A percentile compares a stretch with the other conserved stretches of the same genome.
Evolutionary conservation across 2,329 filamentous ascomycete species (phyloP).

Genomic region (Tolypocladium tropicale): DNA sequence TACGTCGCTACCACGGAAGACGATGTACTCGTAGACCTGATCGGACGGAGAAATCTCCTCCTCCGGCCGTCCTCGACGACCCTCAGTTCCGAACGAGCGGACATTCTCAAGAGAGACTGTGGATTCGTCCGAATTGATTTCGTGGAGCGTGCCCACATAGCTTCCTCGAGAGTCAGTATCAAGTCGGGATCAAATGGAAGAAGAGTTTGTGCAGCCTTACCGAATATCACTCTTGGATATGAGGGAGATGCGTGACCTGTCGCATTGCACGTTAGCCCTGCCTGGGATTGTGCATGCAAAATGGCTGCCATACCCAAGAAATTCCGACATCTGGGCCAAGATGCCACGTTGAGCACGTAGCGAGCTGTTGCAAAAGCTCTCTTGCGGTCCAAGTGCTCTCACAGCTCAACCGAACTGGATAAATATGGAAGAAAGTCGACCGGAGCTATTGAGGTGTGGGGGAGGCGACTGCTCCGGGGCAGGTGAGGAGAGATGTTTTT

Average conservation of each 20-base stretch:
- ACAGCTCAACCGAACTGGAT: constrained; percentile 1
- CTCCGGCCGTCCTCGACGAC: constrained; percentile 64
- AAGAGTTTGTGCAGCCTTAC: constrained; percentile 39
- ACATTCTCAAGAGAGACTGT: constrained; percentile 97
- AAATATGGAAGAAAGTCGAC: background rate
- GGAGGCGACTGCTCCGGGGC: background rate
- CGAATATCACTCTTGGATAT: constrained; percentile 97
- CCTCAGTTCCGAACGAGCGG: constrained; percentile 87
- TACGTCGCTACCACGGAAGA: constrained; percentile 96
- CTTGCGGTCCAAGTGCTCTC: constrained; percentile 10
- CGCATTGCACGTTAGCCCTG: background rate
- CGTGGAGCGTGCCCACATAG: constrained; percentile 90
- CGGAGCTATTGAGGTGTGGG: background rate
- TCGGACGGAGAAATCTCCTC: constrained; percentile 79
- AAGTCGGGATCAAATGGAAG: constrained; percentile 2
- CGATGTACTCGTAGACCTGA: constrained; percentile 94
- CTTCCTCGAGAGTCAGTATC: constrained; percentile 39
- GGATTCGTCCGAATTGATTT: constrained; percentile 95
- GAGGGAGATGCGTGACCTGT: constrained; percentile 78
- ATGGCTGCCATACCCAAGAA: constrained; percentile 39
- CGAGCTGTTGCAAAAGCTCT: constrained; percentile 16
- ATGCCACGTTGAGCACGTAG: constrained; percentile 32
- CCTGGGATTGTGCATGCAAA: too few species aligned
- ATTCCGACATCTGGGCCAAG: constrained; percentile 44
- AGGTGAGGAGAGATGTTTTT: constrained; percentile 11